Evolutionary conservation across 176 grass and related monocot species (phyloP).

Genomic region (Echinochloa phyllopogon): DNA sequence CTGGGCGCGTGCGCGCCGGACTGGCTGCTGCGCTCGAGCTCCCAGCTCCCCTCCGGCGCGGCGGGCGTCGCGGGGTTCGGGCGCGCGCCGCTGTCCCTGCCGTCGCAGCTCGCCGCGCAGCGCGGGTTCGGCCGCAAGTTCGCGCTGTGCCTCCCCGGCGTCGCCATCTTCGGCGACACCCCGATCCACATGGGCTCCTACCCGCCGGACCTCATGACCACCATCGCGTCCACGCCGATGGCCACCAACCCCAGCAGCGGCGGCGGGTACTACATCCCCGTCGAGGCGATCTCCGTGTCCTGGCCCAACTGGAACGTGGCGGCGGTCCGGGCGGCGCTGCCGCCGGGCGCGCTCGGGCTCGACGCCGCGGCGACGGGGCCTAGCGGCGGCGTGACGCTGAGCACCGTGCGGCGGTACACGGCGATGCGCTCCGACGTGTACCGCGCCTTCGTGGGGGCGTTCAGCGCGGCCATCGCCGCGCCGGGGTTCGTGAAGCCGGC

Average conservation of each 20-base stretch:
- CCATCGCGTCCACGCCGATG: not conserved
- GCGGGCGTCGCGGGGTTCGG: not conserved
- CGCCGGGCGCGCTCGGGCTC: not conserved
- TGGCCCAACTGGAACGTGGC: not conserved
- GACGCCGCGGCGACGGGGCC: not conserved
- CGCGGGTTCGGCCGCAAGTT: conserved; percentile 31
- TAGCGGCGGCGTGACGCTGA: conserved; percentile 8
- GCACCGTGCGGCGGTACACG: not conserved
- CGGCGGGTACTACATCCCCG: not conserved
- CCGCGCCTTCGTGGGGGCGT: not conserved
- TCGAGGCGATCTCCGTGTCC: conserved; percentile 33
- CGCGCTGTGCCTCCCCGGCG: conserved; percentile 53
- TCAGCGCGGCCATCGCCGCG: not conserved
- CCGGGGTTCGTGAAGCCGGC: not conserved
- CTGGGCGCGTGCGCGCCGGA: not conserved
- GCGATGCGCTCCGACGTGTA: not conserved
- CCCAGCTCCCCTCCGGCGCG: not conserved
- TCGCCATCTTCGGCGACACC: not conserved
- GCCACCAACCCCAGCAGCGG: not conserved
- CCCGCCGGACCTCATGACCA: not conserved
- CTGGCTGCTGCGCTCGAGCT: not conserved
- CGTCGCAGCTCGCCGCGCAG: conserved; percentile 35
- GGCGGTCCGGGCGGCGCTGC: conserved; percentile 11
- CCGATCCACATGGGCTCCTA: not conserved
- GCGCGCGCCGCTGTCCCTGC: conserved; percentile 30